Base-by-base conservation (phyloP, 768 basidiomycete genomes). In the Gelatoporia subvermispora region DNA sequence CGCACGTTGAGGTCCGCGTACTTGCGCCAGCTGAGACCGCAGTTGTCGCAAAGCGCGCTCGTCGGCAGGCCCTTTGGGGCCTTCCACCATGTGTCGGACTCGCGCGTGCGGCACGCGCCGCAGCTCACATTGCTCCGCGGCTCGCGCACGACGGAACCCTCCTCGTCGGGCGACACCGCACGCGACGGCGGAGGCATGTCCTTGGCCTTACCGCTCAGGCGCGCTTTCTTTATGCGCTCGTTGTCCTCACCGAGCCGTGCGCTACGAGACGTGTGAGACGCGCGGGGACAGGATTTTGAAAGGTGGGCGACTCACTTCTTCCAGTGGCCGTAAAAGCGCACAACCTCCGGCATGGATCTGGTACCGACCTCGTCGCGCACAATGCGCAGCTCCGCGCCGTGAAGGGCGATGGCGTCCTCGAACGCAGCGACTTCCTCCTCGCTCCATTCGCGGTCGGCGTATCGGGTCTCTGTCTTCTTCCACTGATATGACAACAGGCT, bases 21-120 rank as follows among this genome's bases (percentile, higher is more conserved):
- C 67, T 94, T 96, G 57, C 93, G 75, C 86, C 91, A 96, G 54
- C 86, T 87, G 39, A 81, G 78, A 11, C 93, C 93, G 60, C 93
- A 96, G 23, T 66, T 74, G 40, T 94, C 89, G 62, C 93, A 96
- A 45, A 95, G 79, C 35, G 92, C 77, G 50, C 75, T 76, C 2
- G 85, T 85, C 0, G 74, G 65, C n/a, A 94, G 75, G 18, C 86
- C 88, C 61, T 89, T 89, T 2, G 93, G 93, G 13, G 92, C 91
- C 63, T 88, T 89, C 91, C 91, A 96, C 93, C 93, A 96, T 2
- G 67, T 69, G 34, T 74, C 74, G 5, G 87, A 87, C 51, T 91
- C 88, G 47, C 84, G 82, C 7, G 87, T 88, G 42, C 86, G 75
- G 64, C 93, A 96, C 3, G 89, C 88, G 31, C 88, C 91, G 59